Base-by-base conservation (phyloP, 345 rosid species). In the Viola odorata region DNA sequence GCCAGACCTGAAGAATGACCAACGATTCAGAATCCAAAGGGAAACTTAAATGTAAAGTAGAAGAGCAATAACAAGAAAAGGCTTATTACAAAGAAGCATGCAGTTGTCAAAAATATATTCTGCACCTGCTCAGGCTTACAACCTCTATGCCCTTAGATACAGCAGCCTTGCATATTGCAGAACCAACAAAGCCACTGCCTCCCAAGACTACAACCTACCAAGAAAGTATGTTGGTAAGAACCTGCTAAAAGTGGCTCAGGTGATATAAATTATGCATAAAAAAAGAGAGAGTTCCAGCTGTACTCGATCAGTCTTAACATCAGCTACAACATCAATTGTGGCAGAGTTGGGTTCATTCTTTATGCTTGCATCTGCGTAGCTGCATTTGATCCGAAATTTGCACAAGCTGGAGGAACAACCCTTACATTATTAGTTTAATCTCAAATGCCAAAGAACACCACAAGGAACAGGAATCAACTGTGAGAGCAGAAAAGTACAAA, bases 81-180 rank as follows among this genome's bases (percentile, higher is more conserved):
- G 40, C n/a, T 37, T 5, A 16, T 2, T 16, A 41, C 40, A 10
- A 6, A 5, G 5, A 60, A 49, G 45, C 38, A 37, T 60, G n/a
- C 32, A 23, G 32, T 5, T 60, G 3, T n/a, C 6, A 32, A 16
- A 54, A 51, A 14, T 7, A 48, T 14, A 56, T 55, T 40, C 55
- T 38, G 6, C 36, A 92, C 98, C 98, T 92, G 96, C 79, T 89
- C 5, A 92, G 74, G 79, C 96, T 92, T n/a, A 77, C 63, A 63
- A 84, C 90, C 69, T 92, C 98, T 14, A 92, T 78, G 65, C 96
- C 94, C 53, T 81, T 81, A 61, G 84, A 83, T 55, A 89, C 87
- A 53, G 96, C 91, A 66, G 91, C 91, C 83, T 87, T 92, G 71
- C 96, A 92, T 41, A 92, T 81, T 60, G 98, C 89, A 65, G 98